Evolutionary conservation across 345 rosid genomes (phyloP).

Genomic region (Eutrema heterophyllum): DNA sequence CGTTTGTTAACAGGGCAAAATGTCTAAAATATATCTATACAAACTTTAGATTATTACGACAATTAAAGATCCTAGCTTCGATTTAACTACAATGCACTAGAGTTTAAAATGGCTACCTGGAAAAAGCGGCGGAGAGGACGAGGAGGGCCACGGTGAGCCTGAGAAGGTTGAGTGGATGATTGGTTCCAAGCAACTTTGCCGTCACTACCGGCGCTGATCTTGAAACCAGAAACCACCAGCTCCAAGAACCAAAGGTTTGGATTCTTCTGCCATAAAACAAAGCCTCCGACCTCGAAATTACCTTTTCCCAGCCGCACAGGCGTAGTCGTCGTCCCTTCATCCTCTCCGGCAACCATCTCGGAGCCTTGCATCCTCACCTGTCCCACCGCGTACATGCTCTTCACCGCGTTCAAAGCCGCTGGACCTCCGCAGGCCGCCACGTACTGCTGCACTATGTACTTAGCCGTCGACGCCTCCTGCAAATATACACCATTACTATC

Average conservation of each 20-base stretch:
- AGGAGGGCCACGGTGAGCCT: slow-evolving; percentile 78
- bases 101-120: slow-evolving; percentile 45
- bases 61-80: not conserved
- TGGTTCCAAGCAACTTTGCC: slow-evolving; percentile 95
- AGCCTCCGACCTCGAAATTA: slow-evolving; percentile 70
- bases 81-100: not conserved
- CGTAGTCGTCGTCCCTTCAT: slow-evolving; percentile 38
- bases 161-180: slow-evolving; percentile 72
- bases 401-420: slow-evolving; percentile 47
- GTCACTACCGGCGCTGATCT: slow-evolving; percentile 85
- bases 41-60: not conserved
- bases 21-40: not conserved
- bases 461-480: slow-evolving; percentile 83
- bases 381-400: slow-evolving; percentile 85
- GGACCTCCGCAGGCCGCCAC: slow-evolving; percentile 83
- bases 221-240: slow-evolving; percentile 77
- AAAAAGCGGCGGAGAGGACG: slow-evolving; percentile 89
- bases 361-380: slow-evolving; percentile 82
- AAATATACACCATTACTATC: not conserved
- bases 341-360: slow-evolving; percentile 61
- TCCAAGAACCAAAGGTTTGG: slow-evolving; percentile 89
- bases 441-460: slow-evolving; percentile 80
- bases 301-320: slow-evolving; percentile 34
- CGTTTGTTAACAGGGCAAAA: not conserved
- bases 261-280: slow-evolving; percentile 88